Percentiles rank a stretch among this genome's conserved stretches.
Conservation (phyloP, 805 yeast genomes). For the Wickerhamiella australiensis region DNA sequence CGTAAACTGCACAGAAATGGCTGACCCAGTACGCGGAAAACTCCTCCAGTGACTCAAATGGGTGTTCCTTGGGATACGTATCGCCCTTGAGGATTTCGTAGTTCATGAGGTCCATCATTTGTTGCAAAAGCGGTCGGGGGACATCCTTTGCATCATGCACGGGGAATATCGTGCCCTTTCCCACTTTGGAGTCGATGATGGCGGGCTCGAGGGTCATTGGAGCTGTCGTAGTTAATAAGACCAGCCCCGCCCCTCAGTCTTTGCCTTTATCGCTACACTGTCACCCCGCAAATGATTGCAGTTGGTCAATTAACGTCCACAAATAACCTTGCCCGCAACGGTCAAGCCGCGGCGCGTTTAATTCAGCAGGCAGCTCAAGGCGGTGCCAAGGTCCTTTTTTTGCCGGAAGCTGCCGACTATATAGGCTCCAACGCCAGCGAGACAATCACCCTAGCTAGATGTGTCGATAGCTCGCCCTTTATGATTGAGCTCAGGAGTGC, state of each 20-base stretch:
- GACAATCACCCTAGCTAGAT: conserved; percentile 45
- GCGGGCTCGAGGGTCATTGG: neutral
- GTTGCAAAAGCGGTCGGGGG: conserved; percentile 40
- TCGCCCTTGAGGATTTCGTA: conserved; percentile 55
- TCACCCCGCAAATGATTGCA: conserved; percentile 36
- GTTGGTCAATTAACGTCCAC: conserved; percentile 82
- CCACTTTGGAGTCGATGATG: conserved; percentile 23
- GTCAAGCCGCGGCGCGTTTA: conserved; percentile 43
- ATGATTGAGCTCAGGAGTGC: conserved; percentile 35
- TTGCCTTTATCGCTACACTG: neutral
- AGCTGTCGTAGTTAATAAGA: neutral
- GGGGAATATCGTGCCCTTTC: conserved; percentile 50
- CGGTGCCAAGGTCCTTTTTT: conserved; percentile 57
- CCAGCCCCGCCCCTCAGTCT: too few species aligned
- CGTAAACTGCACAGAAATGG: conserved; percentile 51
- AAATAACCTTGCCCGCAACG: conserved; percentile 46
- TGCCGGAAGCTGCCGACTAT: conserved; percentile 93
- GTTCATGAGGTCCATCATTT: conserved; percentile 44
- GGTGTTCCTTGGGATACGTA: conserved; percentile 50
- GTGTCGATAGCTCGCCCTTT: conserved; percentile 34
- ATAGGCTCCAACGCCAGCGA: conserved; percentile 59
- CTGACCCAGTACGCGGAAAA: conserved; percentile 58
- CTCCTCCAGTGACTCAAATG: conserved; percentile 34
- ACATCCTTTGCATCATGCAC: conserved; percentile 37
- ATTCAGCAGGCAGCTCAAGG: conserved; percentile 50